phyloP scores from a whole-genome alignment of 352 stramenopile species.

The Phytophthora vignae region DNA sequence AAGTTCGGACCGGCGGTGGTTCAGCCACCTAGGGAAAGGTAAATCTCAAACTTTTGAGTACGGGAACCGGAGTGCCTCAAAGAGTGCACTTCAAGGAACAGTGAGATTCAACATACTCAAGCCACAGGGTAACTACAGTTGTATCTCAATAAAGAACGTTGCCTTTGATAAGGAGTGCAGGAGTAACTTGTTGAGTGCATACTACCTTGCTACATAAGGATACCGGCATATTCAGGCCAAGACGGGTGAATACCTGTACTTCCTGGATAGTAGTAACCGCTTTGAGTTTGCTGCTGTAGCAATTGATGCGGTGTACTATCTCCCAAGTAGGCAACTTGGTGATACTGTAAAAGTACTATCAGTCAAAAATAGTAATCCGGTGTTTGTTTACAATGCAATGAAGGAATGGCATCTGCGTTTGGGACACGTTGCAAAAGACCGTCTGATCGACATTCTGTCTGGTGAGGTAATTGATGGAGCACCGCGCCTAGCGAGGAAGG shows the following conservation, averaged over 20 bases:
- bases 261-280: slow-evolving; percentile 16
- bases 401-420: too few relatives aligned
- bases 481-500: too few relatives aligned
- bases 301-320: slow-evolving; percentile 26
- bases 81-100: not conserved
- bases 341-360: not conserved
- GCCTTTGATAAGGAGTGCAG: slow-evolving; percentile 17
- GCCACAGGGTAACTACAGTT: not conserved
- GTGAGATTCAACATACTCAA: not conserved
- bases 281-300: slow-evolving; percentile 28
- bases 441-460: not conserved
- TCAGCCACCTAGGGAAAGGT: not conserved
- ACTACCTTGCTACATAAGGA: slow-evolving; percentile 22
- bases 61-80: not conserved
- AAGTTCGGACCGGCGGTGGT: too few relatives aligned
- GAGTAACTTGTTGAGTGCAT: slow-evolving; percentile 30
- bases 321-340: not conserved
- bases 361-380: not conserved
- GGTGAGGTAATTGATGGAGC: too few relatives aligned
- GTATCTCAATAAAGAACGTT: not conserved
- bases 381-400: not conserved
- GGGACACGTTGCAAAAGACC: not conserved
- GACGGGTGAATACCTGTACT: slow-evolving; percentile 12
- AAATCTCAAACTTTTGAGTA: not conserved
- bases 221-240: slow-evolving; percentile 23